These are phyloP conservation scores for Cornus controversa DNA, from an alignment of 148 eudicot species.

Conservation along the genomic window DNA sequence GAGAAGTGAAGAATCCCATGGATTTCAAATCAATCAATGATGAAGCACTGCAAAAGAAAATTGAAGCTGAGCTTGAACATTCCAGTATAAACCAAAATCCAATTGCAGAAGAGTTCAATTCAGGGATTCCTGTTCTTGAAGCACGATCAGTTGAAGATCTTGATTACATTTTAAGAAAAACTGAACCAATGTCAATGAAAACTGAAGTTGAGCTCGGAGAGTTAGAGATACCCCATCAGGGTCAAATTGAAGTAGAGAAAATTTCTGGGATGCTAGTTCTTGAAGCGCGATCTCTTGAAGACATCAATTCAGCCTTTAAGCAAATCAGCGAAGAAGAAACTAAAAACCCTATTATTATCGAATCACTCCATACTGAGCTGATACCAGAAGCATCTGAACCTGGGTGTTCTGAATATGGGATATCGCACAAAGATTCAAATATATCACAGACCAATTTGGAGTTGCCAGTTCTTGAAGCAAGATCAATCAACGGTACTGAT, in stretches of 20 bases:
- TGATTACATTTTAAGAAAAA: slow-evolving; percentile 12
- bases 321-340: slow-evolving; percentile 26
- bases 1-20: slow-evolving; percentile 1
- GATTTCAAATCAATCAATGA: not conserved
- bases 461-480: slow-evolving; percentile 24
- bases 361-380: slow-evolving; percentile 22
- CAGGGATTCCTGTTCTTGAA: slow-evolving; percentile 25
- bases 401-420: slow-evolving; percentile 21
- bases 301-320: slow-evolving; percentile 27
- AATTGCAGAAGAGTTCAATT: slow-evolving; percentile 5
- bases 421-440: too few species aligned
- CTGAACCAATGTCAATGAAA: slow-evolving; percentile 15
- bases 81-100: slow-evolving; percentile 1
- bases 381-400: slow-evolving; percentile 20
- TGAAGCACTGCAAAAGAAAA: slow-evolving; percentile 4
- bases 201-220: slow-evolving; percentile 19
- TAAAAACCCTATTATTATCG: slow-evolving; percentile 19
- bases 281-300: slow-evolving; percentile 35
- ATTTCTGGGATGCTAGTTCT: slow-evolving; percentile 21
- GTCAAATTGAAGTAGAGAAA: slow-evolving; percentile 17
- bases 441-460: slow-evolving; percentile 6
- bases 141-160: slow-evolving; percentile 18
- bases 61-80: slow-evolving; percentile 7
- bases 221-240: slow-evolving; percentile 14
- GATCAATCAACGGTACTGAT: slow-evolving; percentile 18